Base-by-base conservation (phyloP, 2,329 filamentous ascomycete genomes). In the Anthostomella pinea region DNA sequence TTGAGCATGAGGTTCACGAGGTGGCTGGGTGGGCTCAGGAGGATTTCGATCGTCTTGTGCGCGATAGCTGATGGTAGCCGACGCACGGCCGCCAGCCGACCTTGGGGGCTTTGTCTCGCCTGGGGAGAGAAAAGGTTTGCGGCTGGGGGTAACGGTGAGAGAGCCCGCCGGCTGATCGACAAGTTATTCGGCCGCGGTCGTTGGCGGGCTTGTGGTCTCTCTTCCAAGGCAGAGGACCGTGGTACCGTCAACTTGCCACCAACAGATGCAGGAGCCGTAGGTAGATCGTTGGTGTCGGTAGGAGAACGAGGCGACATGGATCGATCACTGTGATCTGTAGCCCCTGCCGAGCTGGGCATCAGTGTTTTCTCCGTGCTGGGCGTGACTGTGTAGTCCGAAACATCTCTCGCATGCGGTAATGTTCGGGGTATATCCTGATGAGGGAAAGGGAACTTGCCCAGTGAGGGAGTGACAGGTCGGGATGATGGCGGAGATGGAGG, bases 11-110 rank as follows among this genome's bases (percentile, higher is more conserved):
- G 69, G 17, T 79, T 72, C 22, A 95, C 76, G 2, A 95, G 73
- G 51, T 90, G 80, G 11, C 83, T 77, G 0, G 90, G 88, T n/a
- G 88, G 88, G 0, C 85, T 81, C 10, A 95, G 67, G 4, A 95
- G 73, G 19, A 93, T 73, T 33, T 86, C 81, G 45, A 78, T 81
- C 0, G 88, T 89, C 63, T 87, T 90, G 38, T 83, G 77, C 17
- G 95, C 74, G 19, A 95, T 75, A 3, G 80, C 75, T 33, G 77
- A 67, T 1, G 79, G 76, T 19, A 84, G 66, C 27, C 72, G 67
- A 34, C 71, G 69, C 21, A 73, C 65, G 0, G 68, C 64, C 22
- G 66, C 63, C 5, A 75, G 51, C 5, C 61, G 68, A 25, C 51
- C 59, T 22, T 65, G 56, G 39, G 66, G 60, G 30, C 64, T 55